Evolutionary conservation across 306 rosid species (phyloP).

Genomic region (Trichosanthes cucumerina): DNA sequence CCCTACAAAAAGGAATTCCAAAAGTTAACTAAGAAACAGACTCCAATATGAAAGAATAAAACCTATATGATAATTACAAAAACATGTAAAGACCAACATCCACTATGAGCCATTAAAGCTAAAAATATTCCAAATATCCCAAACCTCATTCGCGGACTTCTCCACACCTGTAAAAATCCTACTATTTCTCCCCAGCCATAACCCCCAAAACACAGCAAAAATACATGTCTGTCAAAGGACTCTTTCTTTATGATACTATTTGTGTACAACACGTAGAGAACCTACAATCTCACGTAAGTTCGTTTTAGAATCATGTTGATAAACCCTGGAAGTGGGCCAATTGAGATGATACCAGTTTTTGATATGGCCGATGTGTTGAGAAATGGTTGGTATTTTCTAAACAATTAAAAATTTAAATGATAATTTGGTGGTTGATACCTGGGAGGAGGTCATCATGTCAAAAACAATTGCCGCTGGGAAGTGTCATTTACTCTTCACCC

Average conservation of each 20-base stretch:
- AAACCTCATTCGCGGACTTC: neutral
- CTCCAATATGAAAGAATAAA: neutral
- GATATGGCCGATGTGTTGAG: neutral
- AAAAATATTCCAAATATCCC: neutral
- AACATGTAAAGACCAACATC: neutral
- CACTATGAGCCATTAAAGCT: neutral
- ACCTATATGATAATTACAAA: neutral
- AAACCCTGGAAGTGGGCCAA: neutral
- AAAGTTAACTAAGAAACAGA: neutral
- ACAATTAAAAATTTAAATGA: neutral
- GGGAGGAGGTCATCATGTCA: neutral
- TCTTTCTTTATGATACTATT: neutral
- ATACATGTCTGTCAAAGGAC: neutral
- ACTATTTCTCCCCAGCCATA: neutral
- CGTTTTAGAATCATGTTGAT: neutral
- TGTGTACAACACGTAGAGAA: neutral
- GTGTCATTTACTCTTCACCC: neutral
- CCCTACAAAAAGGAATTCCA: neutral
- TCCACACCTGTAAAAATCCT: neutral
- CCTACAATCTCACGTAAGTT: neutral
- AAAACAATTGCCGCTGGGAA: neutral
- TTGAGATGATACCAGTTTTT: neutral
- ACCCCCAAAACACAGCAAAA: neutral
- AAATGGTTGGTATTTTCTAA: neutral
- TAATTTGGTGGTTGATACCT: neutral